Conservation (phyloP, 768 basidiomycete species). For the Boletus reticulatus region DNA sequence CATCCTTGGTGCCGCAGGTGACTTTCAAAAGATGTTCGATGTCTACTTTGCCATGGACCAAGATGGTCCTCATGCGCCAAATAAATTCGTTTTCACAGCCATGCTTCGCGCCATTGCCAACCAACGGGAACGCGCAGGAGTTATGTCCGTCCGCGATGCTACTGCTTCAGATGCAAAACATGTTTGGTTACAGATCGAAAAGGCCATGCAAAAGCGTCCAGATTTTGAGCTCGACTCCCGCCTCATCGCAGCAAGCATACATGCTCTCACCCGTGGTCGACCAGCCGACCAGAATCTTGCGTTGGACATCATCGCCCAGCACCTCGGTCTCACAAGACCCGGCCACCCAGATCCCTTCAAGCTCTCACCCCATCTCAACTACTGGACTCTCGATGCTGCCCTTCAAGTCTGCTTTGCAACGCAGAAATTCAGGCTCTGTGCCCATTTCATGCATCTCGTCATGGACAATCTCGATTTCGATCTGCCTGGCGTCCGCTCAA, state of each 20-base stretch:
- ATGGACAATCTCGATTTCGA: conserved; percentile 39
- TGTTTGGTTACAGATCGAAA: conserved; percentile 66
- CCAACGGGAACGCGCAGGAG: conserved; percentile 17
- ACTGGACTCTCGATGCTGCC: conserved; percentile 50
- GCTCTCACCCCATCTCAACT: conserved; percentile 42
- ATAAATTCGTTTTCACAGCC: conserved; percentile 59
- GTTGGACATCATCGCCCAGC: conserved; percentile 59
- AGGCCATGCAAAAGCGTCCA: conserved; percentile 43
- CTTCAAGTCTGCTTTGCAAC: conserved; percentile 55
- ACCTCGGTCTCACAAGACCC: conserved; percentile 56
- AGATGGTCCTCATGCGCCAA: conserved; percentile 61
- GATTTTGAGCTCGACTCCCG: conserved; percentile 53
- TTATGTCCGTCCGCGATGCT: conserved; percentile 35
- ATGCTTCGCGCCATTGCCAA: conserved; percentile 54
- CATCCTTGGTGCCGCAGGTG: conserved; percentile 58
- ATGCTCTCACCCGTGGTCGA: conserved; percentile 54
- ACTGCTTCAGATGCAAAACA: conserved; percentile 63
- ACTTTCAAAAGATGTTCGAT: conserved; percentile 69
- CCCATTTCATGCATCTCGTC: conserved; percentile 59
- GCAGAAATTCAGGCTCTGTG: conserved; percentile 44
- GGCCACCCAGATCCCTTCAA: conserved; percentile 38
- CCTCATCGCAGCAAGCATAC: conserved; percentile 50
- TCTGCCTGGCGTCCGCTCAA: conserved; percentile 30
- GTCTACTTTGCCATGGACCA: conserved; percentile 67
- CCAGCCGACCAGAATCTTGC: conserved; percentile 63